Conservation (phyloP, 2,329 filamentous ascomycete genomes). For the Cyphellophora europaea region DNA sequence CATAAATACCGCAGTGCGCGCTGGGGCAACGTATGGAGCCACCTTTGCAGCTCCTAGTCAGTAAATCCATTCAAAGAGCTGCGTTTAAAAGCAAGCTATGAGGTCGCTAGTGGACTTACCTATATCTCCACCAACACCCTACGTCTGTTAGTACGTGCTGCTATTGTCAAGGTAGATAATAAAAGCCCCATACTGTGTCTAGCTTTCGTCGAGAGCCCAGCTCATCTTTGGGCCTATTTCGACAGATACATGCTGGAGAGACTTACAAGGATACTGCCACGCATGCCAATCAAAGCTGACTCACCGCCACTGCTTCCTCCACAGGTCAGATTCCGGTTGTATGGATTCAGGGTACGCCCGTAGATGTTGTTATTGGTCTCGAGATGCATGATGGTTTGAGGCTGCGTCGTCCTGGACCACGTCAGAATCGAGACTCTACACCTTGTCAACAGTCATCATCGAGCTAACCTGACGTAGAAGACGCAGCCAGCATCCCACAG, state of each 20-base stretch:
- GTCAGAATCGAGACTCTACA: no score
- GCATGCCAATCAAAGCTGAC: conserved; percentile 42
- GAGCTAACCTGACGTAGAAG: conserved; percentile 17
- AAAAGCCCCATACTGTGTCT: no score
- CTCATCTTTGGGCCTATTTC: no score
- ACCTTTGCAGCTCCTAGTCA: no score
- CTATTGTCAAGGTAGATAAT: no score
- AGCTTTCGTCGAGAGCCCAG: no score
- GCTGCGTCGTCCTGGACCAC: conserved; percentile 34
- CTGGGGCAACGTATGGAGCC: conserved; percentile 30
- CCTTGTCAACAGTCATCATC: no score
- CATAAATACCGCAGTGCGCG: conserved; percentile 29
- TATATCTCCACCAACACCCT: conserved; percentile 47
- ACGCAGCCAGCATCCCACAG: conserved; percentile 23
- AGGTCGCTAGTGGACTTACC: conserved; percentile 30
- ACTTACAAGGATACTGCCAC: conserved; percentile 42
- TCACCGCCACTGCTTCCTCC: conserved; percentile 49
- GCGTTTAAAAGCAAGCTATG: conserved; percentile 28
- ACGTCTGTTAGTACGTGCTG: no score
- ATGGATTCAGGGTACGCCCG: conserved; percentile 40
- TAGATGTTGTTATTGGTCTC: conserved; percentile 22
- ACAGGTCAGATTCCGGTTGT: conserved; percentile 39
- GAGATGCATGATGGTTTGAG: conserved; percentile 21
- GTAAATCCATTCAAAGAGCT: conserved; percentile 29
- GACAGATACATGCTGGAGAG: no score